Evolutionary conservation across 768 basidiomycete genomes (phyloP).

Genomic region (Lenzites betulinus): DNA sequence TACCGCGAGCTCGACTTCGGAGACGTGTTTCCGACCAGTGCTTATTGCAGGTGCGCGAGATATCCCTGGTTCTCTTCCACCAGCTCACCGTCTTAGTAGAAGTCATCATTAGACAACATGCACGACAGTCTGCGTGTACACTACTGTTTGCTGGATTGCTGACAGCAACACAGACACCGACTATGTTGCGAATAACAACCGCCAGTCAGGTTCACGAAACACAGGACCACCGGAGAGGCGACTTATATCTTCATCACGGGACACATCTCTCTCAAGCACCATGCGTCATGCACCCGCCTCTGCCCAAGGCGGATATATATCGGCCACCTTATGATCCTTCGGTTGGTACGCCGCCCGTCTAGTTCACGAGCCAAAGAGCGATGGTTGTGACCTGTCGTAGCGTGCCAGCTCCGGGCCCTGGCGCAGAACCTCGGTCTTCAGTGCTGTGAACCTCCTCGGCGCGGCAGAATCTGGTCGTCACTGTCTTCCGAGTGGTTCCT

Average conservation of each 20-base stretch:
- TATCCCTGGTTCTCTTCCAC: too few species aligned
- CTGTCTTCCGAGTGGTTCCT: not conserved
- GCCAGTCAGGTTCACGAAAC: not conserved
- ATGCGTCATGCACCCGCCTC: too few species aligned
- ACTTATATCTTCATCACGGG: too few species aligned
- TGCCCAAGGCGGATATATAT: not conserved
- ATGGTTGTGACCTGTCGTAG: not conserved
- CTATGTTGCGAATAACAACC: slow-evolving; percentile 6
- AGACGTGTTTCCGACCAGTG: not conserved
- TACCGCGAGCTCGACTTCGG: not conserved
- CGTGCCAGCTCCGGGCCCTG: not conserved
- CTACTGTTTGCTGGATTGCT: too few species aligned
- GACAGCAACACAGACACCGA: not conserved
- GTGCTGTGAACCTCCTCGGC: not conserved
- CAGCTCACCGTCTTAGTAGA: too few species aligned
- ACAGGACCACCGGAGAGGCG: too few species aligned
- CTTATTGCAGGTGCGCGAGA: not conserved
- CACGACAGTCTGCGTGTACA: too few species aligned
- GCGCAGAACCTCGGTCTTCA: not conserved
- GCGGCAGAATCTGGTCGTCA: not conserved
- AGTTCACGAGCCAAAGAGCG: not conserved
- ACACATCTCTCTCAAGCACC: too few species aligned
- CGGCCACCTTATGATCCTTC: not conserved
- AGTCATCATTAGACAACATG: not conserved
- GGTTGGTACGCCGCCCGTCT: not conserved